Conservation (phyloP, 1,139 yeast genomes). For the Arxiozyma slooffiae region DNA sequence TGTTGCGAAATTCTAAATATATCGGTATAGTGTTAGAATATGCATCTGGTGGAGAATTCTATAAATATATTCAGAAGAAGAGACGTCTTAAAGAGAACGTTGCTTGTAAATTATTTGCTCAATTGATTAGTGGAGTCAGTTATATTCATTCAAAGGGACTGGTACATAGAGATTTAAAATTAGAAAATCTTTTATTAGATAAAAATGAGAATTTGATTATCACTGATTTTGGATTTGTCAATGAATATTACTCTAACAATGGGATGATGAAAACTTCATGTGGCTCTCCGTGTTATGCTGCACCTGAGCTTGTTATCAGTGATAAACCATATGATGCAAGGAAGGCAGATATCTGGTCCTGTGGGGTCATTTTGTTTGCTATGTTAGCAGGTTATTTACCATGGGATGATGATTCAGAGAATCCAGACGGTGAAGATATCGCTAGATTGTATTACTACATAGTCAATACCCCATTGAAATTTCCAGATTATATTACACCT, state of each 20-base stretch:
- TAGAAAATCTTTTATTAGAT: conserved; percentile 63
- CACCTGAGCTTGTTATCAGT: conserved; percentile 88
- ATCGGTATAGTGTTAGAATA: conserved; percentile 94
- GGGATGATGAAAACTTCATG: conserved; percentile 93
- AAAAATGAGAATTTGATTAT: conserved; percentile 58
- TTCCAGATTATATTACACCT: conserved; percentile 89
- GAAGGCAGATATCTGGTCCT: conserved; percentile 93
- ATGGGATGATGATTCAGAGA: conserved; percentile 93
- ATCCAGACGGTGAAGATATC: conserved; percentile 93
- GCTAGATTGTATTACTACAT: conserved; percentile 84
- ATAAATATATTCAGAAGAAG: conserved; percentile 82
- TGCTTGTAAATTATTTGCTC: conserved; percentile 87
- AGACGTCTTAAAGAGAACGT: conserved; percentile 75
- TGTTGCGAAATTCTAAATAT: conserved; percentile 84
- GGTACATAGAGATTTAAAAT: conserved; percentile 66
- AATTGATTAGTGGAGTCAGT: conserved; percentile 85
- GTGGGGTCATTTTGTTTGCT: conserved; percentile 94
- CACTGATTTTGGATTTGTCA: conserved; percentile 84
- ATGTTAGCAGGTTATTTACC: conserved; percentile 97
- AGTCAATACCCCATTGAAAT: conserved; percentile 81
- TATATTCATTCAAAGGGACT: conserved; percentile 63
- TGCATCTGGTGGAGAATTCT: conserved; percentile 95
- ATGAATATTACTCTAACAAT: conserved; percentile 59
- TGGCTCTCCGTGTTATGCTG: conserved; percentile 98
- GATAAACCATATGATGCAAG: conserved; percentile 82